These are phyloP conservation scores for Eimeria tenella DNA, from an alignment of 169 alveolate genomes.

Conservation along the genomic window DNA sequence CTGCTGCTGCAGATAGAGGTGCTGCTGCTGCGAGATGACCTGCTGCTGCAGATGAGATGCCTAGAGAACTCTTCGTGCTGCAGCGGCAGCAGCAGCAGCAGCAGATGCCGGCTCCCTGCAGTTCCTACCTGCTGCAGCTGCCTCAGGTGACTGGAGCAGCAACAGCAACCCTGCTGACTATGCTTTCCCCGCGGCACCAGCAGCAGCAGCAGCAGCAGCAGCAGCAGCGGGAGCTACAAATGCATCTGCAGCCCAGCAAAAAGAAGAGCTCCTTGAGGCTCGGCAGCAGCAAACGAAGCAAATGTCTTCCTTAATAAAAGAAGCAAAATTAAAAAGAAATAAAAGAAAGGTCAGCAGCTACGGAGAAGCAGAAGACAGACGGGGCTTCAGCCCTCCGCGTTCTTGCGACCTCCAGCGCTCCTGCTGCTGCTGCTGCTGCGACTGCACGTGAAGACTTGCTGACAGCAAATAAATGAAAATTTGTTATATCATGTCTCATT, in stretches of 20 bases:
- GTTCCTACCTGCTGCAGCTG: background rate
- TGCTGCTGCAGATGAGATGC: background rate
- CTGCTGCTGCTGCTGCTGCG: background rate
- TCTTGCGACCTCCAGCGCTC: background rate
- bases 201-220: background rate
- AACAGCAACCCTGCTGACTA: too few species aligned
- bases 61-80: background rate
- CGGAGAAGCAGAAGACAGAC: background rate
- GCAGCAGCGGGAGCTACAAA: conserved; percentile 6
- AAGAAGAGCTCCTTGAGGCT: too few species aligned
- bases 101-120: background rate
- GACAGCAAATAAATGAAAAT: too few species aligned
- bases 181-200: background rate
- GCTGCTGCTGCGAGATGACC: background rate
- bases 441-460: too few species aligned
- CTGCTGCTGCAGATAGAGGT: background rate
- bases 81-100: background rate
- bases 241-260: background rate
- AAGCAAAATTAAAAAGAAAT: background rate
- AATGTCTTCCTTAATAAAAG: background rate
- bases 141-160: background rate
- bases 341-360: background rate
- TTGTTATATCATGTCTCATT: too few species aligned
- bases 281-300: background rate
- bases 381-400: background rate